Conservation (phyloP, 495 filamentous ascomycete genomes). For the Penicillium paradoxum region DNA sequence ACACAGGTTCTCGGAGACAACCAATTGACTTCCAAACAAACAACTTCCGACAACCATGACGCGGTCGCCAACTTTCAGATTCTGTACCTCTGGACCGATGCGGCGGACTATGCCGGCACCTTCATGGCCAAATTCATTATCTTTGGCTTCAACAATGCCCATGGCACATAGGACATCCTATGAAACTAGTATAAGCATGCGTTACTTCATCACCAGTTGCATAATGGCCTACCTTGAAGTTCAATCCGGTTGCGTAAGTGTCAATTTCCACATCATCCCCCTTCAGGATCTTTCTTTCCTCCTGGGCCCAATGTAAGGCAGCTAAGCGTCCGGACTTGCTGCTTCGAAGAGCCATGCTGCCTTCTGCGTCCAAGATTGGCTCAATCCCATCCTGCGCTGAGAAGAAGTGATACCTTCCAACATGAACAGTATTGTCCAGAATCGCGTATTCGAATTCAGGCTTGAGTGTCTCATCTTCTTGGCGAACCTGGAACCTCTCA, state of each 20-base stretch:
- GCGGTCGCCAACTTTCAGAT: conserved; percentile 35
- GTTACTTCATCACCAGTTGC: not conserved
- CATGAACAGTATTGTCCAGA: conserved; percentile 15
- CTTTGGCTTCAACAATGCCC: conserved; percentile 28
- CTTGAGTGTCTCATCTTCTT: conserved; percentile 2
- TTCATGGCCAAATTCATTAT: conserved; percentile 37
- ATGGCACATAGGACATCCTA: conserved; percentile 36
- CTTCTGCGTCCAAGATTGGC: not conserved
- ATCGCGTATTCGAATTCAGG: conserved; percentile 35
- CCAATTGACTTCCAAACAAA: conserved; percentile 23
- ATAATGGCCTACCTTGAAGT: conserved; percentile 25
- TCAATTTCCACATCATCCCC: conserved; percentile 30
- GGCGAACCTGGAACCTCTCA: conserved; percentile 17
- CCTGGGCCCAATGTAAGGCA: conserved; percentile 47
- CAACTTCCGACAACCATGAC: conserved; percentile 34
- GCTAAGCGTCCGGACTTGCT: conserved; percentile 20
- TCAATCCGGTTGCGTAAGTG: conserved; percentile 22
- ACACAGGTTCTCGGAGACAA: conserved; percentile 16
- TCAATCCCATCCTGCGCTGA: conserved; percentile 11
- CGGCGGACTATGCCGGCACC: conserved; percentile 35
- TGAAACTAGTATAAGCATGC: not conserved
- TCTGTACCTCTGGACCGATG: conserved; percentile 22
- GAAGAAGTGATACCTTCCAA: conserved; percentile 22
- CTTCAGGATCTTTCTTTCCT: conserved; percentile 3
- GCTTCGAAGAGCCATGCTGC: conserved; percentile 10